A percentile compares a stretch with the other conserved stretches of the same genome.
Evolutionary conservation across 2,329 filamentous ascomycete genomes (phyloP).

Genomic region (Gnomoniopsis sp.): DNA sequence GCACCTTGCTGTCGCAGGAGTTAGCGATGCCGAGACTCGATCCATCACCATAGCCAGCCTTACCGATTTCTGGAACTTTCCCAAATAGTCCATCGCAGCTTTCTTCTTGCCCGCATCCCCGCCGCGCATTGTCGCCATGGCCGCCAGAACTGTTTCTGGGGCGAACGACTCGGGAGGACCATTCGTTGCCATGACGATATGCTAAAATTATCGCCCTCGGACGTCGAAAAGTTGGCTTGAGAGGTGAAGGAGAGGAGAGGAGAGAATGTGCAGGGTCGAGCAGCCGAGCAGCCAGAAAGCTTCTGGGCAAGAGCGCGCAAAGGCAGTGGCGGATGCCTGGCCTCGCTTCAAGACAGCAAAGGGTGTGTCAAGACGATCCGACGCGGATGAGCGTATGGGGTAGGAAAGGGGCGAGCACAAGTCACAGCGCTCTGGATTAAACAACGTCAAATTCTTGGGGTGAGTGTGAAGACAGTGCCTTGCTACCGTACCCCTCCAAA

Average conservation of each 20-base stretch:
- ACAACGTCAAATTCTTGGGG: no score
- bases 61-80: constrained; percentile 98
- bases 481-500: constrained; percentile 14
- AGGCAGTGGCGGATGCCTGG: neutral
- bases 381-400: neutral
- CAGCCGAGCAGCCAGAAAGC: constrained; percentile 16
- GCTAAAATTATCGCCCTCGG: constrained; percentile 17
- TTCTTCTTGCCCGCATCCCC: constrained; percentile 81
- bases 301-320: constrained; percentile 9
- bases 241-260: constrained; percentile 20
- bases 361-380: neutral
- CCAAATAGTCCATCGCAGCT: constrained; percentile 79
- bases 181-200: constrained; percentile 61
- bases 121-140: constrained; percentile 88
- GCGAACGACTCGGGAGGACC: constrained; percentile 68
- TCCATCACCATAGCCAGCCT: constrained; percentile 27
- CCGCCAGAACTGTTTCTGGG: constrained; percentile 73
- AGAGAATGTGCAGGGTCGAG: constrained; percentile 7
- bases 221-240: constrained; percentile 20
- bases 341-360: neutral
- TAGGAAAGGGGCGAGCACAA: neutral
- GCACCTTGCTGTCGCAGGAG: constrained; percentile 69
- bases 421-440: no score
- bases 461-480: neutral
- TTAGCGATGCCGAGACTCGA: neutral